Conservation (phyloP, 306 rosid genomes). For the Heteromeles arbutifolia region DNA sequence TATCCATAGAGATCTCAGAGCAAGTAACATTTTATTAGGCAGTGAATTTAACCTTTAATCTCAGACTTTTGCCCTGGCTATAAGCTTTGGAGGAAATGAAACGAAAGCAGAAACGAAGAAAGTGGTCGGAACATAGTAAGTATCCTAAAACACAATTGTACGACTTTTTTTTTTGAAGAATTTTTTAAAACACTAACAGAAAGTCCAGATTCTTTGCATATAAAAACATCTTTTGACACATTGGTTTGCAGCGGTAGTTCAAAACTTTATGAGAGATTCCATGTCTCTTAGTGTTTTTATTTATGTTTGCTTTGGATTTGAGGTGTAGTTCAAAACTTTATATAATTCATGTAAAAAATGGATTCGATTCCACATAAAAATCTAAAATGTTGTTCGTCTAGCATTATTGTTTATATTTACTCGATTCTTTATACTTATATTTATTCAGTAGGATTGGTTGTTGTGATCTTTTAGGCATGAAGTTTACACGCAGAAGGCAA, state of each 20-base stretch:
- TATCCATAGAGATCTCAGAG: slow-evolving; percentile 36
- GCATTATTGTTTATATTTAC: neutral
- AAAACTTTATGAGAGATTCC: too few species aligned
- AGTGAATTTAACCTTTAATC: slow-evolving; percentile 25
- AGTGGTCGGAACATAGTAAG: slow-evolving; percentile 46
- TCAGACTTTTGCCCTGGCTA: slow-evolving; percentile 47
- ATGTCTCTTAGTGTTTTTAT: too few species aligned
- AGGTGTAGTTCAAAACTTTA: too few species aligned
- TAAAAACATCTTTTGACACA: too few species aligned
- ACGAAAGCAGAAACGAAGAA: slow-evolving; percentile 21
- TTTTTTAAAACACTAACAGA: too few species aligned
- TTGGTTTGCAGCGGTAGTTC: too few species aligned
- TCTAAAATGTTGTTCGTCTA: too few species aligned
- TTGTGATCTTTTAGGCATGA: slow-evolving; percentile 11
- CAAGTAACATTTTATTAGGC: slow-evolving; percentile 35
- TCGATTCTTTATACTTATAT: neutral
- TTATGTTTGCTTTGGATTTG: too few species aligned
- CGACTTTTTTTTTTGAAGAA: too few species aligned
- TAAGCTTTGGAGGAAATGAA: neutral
- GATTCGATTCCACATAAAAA: too few species aligned
- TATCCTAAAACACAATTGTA: neutral
- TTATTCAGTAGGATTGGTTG: neutral
- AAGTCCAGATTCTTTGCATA: too few species aligned
- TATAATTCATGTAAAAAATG: too few species aligned
- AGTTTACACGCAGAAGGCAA: slow-evolving; percentile 17